These are phyloP conservation scores for Barnettozyma pratensis DNA, from an alignment of 805 yeast genomes.

Conservation along the genomic window DNA sequence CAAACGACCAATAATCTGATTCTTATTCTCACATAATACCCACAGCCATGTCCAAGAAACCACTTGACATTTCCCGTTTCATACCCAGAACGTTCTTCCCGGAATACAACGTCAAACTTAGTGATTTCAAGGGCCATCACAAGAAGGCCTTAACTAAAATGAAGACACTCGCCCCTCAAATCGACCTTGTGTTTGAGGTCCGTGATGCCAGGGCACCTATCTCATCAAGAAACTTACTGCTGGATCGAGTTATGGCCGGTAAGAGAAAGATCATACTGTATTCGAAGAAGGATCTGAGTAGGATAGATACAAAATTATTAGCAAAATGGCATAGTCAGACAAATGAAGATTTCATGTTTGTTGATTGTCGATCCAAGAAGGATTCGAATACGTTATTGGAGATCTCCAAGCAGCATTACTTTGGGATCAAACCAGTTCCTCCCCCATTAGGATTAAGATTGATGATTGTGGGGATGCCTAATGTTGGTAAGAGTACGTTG, in stretches of 20 bases:
- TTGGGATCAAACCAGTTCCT: constrained; percentile 45
- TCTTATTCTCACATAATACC: neutral
- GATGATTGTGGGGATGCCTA: constrained; percentile 91
- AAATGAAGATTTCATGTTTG: constrained; percentile 41
- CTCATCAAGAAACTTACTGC: constrained; percentile 72
- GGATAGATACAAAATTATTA: constrained; percentile 35
- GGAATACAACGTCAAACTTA: constrained; percentile 56
- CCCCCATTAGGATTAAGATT: constrained; percentile 82
- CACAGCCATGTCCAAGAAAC: constrained; percentile 3
- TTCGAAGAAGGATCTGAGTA: constrained; percentile 66
- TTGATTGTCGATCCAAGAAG: constrained; percentile 49
- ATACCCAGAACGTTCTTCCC: constrained; percentile 74
- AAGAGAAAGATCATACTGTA: constrained; percentile 62
- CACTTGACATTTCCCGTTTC: constrained; percentile 31
- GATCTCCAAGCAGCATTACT: constrained; percentile 40
- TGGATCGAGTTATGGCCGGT: constrained; percentile 58
- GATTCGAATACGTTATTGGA: constrained; percentile 50
- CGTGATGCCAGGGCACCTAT: constrained; percentile 90
- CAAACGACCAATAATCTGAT: too few species aligned
- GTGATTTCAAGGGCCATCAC: constrained; percentile 91
- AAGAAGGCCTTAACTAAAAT: constrained; percentile 67
- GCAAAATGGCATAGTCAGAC: constrained; percentile 41
- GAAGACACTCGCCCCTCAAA: constrained; percentile 65
- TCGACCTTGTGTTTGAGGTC: constrained; percentile 78
- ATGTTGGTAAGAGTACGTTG: constrained; percentile 91